These are phyloP conservation scores for Candida suzukii DNA, from an alignment of 805 yeast species.

Conservation along the genomic window DNA sequence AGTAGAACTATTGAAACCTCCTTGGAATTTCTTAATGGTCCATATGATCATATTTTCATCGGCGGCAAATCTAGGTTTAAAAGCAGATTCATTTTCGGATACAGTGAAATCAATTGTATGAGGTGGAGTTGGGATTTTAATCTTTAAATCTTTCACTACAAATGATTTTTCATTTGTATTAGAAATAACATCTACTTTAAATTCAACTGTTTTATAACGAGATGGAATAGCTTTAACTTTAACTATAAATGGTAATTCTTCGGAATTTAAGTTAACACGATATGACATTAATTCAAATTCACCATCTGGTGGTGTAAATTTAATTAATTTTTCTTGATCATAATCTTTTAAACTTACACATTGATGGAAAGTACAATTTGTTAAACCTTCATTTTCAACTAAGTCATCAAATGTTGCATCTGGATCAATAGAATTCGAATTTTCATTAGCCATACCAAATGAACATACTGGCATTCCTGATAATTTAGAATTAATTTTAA, in stretches of 20 bases:
- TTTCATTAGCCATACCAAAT: constrained; percentile 64
- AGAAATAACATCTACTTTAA: constrained; percentile 24
- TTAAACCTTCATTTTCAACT: constrained; percentile 31
- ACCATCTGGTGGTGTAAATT: constrained; percentile 84
- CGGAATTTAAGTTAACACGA: constrained; percentile 37
- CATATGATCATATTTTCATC: constrained; percentile 61
- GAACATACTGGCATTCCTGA: constrained; percentile 81
- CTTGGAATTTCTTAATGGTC: constrained; percentile 63
- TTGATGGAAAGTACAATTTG: constrained; percentile 81
- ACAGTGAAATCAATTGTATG: constrained; percentile 42
- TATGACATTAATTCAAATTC: constrained; percentile 78
- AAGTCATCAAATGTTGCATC: neutral
- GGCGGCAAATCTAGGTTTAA: constrained; percentile 62
- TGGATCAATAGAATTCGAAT: neutral
- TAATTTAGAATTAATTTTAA: constrained; percentile 62
- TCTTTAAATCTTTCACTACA: constrained; percentile 50
- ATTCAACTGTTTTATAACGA: constrained; percentile 38
- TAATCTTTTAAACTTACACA: constrained; percentile 71
- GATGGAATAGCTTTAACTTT: constrained; percentile 43
- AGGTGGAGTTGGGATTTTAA: constrained; percentile 66
- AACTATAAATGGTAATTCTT: constrained; percentile 66
- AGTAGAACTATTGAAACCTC: constrained; percentile 50
- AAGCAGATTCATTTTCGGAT: constrained; percentile 36
- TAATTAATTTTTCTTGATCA: constrained; percentile 56
- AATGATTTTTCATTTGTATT: constrained; percentile 56